Percentiles rank a stretch among this genome's conserved stretches.
phyloP scores from a whole-genome alignment of 2,329 filamentous ascomycete genomes.

The Rhynchosporium secalis region DNA sequence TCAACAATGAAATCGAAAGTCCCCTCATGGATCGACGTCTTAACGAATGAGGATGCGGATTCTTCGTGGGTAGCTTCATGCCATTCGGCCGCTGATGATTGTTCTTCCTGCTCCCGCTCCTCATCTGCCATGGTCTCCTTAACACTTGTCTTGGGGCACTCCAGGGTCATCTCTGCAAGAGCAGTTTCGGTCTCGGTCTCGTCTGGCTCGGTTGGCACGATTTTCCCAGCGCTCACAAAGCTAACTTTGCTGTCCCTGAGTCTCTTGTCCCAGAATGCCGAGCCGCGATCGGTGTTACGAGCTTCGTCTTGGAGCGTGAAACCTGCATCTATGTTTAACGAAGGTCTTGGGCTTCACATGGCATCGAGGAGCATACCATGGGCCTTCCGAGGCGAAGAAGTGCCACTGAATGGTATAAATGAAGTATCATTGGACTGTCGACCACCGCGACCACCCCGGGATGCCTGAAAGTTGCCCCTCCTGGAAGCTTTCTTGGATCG shows the following conservation, averaged over 20 bases:
- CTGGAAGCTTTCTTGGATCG: slow-evolving; percentile 24
- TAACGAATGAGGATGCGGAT: not conserved
- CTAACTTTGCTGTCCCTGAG: slow-evolving; percentile 56
- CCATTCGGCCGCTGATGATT: not conserved
- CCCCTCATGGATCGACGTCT: not conserved
- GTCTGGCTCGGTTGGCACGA: slow-evolving; percentile 40
- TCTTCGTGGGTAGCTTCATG: not conserved
- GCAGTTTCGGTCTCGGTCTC: slow-evolving; percentile 38
- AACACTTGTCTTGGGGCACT: slow-evolving; percentile 6
- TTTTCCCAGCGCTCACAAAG: slow-evolving; percentile 61
- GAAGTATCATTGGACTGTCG: slow-evolving; percentile 19
- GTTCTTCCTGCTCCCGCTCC: slow-evolving; percentile 6
- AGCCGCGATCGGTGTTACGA: slow-evolving; percentile 54
- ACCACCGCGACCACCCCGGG: slow-evolving; percentile 15
- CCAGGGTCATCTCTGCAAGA: slow-evolving; percentile 33
- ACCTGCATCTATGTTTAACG: slow-evolving; percentile 29
- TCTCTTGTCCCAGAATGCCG: slow-evolving; percentile 48
- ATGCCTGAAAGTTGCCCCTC: slow-evolving; percentile 24
- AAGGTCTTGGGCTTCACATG: not conserved
- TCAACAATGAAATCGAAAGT: slow-evolving; percentile 42
- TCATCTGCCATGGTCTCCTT: slow-evolving; percentile 1
- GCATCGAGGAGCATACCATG: slow-evolving; percentile 23
- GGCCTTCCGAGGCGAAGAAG: slow-evolving; percentile 21
- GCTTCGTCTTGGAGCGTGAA: slow-evolving; percentile 55
- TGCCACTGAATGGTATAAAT: slow-evolving; percentile 31